Evolutionary conservation across 441 rosid genomes (phyloP), one percentile per base, ranked within the genome.

Genomic region (Biscutella laevigata): DNA sequence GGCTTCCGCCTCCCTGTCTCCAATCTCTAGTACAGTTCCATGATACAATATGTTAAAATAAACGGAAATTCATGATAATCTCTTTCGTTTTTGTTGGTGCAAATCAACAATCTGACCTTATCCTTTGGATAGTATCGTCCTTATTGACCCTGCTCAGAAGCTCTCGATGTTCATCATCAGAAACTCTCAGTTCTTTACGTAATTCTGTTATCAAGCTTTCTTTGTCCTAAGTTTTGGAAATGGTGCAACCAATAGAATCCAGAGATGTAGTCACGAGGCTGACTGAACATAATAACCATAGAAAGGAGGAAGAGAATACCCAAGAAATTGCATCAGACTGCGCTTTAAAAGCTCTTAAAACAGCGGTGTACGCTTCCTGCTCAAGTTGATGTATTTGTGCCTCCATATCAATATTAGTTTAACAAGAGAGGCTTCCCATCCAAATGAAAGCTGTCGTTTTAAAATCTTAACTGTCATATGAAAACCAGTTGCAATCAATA

Each of bases 261-360:
- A 48, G 6, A 63, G 32, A 37, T 32, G 26, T 33, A 41, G 42
- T 13, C 28, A 20, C 33, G 22, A 51, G 15, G 49, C 45, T 41
- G 54, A 36, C 15, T 6, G 26, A 50, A 14, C 30, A 29, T 5
- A 61, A 27, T 21, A 1, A 27, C 53, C 55, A 30, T 17, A 28
- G n/a, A 44, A 41, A 35, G 43, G 68, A 7, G 48, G 27, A 67
- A 45, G 49, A 34, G 26, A 41, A 33, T 82, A 86, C 99, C 99
- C 99, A 92, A 66, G 97, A 71, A 65, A 92, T 80, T 43, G 95
- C 97, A 77, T 92, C 99, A 24, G 94, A 76, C 64, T 92, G 99
- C 55, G 98, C 98, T 77, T 88, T 88, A 64, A 92, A 88, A 50
- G 99, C 97, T 62, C 95, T 88, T 61, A 92, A 71, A 20, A 86